Conservation (phyloP, 2,329 filamentous ascomycete species). For the Coniochaeta sp. region DNA sequence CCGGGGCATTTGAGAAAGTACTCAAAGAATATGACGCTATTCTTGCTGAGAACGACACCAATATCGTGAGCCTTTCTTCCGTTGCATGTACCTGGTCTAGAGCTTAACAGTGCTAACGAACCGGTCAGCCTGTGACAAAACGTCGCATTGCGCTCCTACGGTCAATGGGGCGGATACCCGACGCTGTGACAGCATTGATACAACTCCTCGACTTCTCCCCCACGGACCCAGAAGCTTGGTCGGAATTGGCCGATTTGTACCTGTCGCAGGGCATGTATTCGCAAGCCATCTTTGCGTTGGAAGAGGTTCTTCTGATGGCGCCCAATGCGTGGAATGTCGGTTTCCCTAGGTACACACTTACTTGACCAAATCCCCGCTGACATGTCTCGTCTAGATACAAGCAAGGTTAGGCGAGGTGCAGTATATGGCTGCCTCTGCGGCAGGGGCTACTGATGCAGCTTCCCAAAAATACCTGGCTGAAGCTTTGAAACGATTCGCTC, state of each 20-base stretch:
- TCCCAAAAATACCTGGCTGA: slow-evolving; percentile 55
- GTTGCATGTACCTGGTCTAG: not conserved
- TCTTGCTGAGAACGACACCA: slow-evolving; percentile 65
- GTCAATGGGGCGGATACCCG: slow-evolving; percentile 59
- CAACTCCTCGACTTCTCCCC: slow-evolving; percentile 75
- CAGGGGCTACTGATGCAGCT: slow-evolving; percentile 25
- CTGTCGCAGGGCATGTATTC: slow-evolving; percentile 68
- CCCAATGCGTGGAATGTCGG: slow-evolving; percentile 95
- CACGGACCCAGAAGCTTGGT: slow-evolving; percentile 89
- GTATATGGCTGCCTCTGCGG: slow-evolving; percentile 56
- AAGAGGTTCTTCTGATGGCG: slow-evolving; percentile 79
- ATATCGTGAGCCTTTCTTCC: slow-evolving; percentile 56
- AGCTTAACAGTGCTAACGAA: slow-evolving; percentile 19
- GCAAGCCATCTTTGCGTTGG: slow-evolving; percentile 81
- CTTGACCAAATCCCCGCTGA: not conserved
- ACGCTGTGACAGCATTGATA: slow-evolving; percentile 69
- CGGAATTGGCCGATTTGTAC: slow-evolving; percentile 85
- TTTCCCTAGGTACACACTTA: slow-evolving; percentile 7
- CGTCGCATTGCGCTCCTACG: slow-evolving; percentile 73
- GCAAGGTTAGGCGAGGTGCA: slow-evolving; percentile 78
- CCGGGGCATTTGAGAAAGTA: slow-evolving; percentile 59
- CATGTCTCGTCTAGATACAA: slow-evolving; percentile 57
- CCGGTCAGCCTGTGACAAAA: slow-evolving; percentile 69
- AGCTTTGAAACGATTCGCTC: slow-evolving; percentile 76
- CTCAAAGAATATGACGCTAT: slow-evolving; percentile 73